Evolutionary conservation across 2,329 filamentous ascomycete species (phyloP).

Genomic region (Cytospora chrysosperma): DNA sequence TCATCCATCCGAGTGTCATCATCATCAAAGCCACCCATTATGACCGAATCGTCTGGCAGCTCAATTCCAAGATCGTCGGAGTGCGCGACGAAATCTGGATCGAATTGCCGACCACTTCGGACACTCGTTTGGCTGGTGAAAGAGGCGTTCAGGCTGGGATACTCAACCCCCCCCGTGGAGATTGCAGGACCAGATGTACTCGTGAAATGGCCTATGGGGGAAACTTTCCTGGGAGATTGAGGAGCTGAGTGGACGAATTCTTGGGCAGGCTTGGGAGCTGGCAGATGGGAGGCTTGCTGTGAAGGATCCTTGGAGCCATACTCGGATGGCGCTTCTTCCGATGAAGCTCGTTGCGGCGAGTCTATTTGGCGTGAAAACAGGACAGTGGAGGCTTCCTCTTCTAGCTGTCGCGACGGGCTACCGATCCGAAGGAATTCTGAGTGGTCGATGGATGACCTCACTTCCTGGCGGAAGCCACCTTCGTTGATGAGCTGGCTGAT

Average conservation of each 20-base stretch:
- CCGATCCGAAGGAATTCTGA: slow-evolving; percentile 26
- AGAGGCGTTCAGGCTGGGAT: slow-evolving; percentile 33
- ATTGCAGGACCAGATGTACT: background rate
- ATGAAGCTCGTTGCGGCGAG: background rate
- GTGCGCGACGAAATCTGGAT: slow-evolving; percentile 38
- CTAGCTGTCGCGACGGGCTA: slow-evolving; percentile 34
- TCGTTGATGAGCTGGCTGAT: slow-evolving; percentile 47
- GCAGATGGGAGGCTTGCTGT: slow-evolving; percentile 1
- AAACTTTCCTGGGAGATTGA: background rate
- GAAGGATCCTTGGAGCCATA: slow-evolving; percentile 16
- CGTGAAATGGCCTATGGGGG: background rate
- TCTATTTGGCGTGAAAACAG: background rate
- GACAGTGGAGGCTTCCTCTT: slow-evolving; percentile 24
- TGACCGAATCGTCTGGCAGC: background rate
- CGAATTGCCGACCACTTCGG: slow-evolving; percentile 50
- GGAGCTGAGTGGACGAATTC: background rate
- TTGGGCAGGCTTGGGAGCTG: background rate
- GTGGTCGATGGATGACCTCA: slow-evolving; percentile 39
- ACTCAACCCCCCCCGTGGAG: slow-evolving; percentile 25
- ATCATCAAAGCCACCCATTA: slow-evolving; percentile 10
- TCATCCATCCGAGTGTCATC: slow-evolving; percentile 3
- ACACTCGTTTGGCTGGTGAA: slow-evolving; percentile 43
- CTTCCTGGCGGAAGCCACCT: slow-evolving; percentile 46
- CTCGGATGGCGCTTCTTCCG: slow-evolving; percentile 21
- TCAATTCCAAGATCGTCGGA: slow-evolving; percentile 34